A percentile compares a stretch with the other conserved stretches of the same genome.
Conservation (phyloP, 768 basidiomycete genomes). For the Clavaria fumosa region DNA sequence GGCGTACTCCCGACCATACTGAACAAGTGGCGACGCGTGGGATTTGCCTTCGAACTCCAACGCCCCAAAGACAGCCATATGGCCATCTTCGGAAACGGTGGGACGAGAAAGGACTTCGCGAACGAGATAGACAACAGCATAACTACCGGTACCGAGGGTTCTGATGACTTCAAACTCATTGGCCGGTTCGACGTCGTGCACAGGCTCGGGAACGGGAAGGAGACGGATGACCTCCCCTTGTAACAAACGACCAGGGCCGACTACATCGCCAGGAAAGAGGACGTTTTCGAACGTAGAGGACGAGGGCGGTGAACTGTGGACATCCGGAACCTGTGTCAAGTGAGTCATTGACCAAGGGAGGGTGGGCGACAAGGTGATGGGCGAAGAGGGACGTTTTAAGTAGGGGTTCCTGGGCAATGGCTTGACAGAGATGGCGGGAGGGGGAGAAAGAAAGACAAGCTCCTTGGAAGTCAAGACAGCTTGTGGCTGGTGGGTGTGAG, state of each 20-base stretch:
- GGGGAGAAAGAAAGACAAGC: conserved; percentile 22
- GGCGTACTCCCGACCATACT: conserved; percentile 77
- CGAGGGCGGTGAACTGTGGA: conserved; percentile 18
- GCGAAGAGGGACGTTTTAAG: neutral
- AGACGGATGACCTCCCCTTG: conserved; percentile 53
- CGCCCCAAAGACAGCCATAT: conserved; percentile 38
- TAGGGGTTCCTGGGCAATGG: neutral
- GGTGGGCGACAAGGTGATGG: conserved; percentile 2
- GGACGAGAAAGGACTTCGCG: conserved; percentile 46
- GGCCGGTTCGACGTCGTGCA: conserved; percentile 32
- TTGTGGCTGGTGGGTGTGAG: conserved; percentile 17
- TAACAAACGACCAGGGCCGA: conserved; percentile 50
- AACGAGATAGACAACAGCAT: conserved; percentile 90
- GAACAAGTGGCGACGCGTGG: conserved; percentile 23
- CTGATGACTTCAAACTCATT: conserved; percentile 72
- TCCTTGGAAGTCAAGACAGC: conserved; percentile 21
- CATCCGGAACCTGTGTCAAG: conserved; percentile 4
- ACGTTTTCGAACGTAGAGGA: conserved; percentile 41
- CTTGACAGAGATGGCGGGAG: conserved; percentile 7
- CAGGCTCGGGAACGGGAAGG: conserved; percentile 30
- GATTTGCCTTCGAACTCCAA: conserved; percentile 36
- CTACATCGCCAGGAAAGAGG: conserved; percentile 54
- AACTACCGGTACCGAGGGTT: conserved; percentile 76
- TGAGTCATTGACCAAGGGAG: conserved; percentile 2
- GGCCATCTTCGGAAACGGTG: conserved; percentile 35